Base-by-base conservation (phyloP, 108 stramenopile species). In the Cylindrotheca fusiformis region DNA sequence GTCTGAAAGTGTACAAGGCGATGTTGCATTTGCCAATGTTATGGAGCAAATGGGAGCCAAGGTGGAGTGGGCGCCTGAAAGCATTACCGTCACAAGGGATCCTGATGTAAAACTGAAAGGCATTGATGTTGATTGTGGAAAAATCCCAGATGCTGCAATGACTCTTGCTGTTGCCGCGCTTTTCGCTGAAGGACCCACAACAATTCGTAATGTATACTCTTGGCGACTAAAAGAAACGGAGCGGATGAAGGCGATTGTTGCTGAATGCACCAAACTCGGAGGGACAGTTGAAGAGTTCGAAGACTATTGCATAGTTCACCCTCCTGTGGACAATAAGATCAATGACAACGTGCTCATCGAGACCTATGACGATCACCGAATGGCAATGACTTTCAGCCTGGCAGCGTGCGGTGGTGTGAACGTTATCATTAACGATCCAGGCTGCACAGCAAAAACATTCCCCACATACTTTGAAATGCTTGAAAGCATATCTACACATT, bases 131-230 rank as follows among this genome's bases (percentile, higher is more conserved):
- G 96, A 98, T 66, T 98, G 96, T 79, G 92, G 92, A 10, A 92
- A 90, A 55, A 98, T 98, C 54, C 97, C 97, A 4, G 97, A 98
- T 83, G 97, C 96, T 48, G 96, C 97, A 52, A 98, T 98, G 97
- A 98, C 96, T 21, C 76, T 98, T 27, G 96, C 96, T 19, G 95
- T 96, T 22, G 94, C 91, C 4, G 97, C 96, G 0, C 68, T 98
- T 8, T 96, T 97, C 72, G 96, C 94, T 5, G 88, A 95, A 36
- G 97, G 97, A 18, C 94, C 95, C 1, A 98, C 96, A 4, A 95
- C 94, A 25, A 97, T 98, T 78, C 80, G 95, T 32, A 97, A 97
- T 75, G 97, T 98, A 5, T 96, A 96, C 66, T 96, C 93, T 51
- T 97, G 97, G 97, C 77, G 97, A 12, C 77, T 98, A 44, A 98